These are phyloP conservation scores for Pseudonitzschia multiseries DNA, from an alignment of 108 stramenopile genomes.

Conservation along the genomic window DNA sequence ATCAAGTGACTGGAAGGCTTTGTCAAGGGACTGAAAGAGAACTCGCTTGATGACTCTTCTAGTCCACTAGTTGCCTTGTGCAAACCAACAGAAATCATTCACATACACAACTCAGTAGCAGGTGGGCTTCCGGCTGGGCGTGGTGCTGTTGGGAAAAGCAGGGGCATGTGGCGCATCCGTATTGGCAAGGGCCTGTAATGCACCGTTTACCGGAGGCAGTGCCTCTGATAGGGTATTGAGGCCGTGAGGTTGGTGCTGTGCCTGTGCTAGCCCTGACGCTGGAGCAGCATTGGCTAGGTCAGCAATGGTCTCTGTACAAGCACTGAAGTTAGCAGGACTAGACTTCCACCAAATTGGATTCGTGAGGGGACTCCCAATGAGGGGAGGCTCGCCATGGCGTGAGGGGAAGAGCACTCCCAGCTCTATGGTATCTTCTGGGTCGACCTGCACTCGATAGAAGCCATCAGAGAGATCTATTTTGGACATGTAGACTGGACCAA, in stretches of 20 bases:
- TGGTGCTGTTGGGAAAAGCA: no score
- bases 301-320: conserved; percentile 42
- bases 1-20: conserved; percentile 22
- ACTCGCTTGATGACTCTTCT: neutral
- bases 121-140: neutral
- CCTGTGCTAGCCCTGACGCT: neutral
- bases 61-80: no score
- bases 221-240: neutral
- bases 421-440: no score
- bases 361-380: conserved; percentile 35
- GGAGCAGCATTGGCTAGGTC: conserved; percentile 30
- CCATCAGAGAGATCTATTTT: no score
- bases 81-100: conserved; percentile 44
- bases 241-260: neutral
- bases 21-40: conserved; percentile 18
- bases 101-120: conserved; percentile 32
- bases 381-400: conserved; percentile 19
- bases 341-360: conserved; percentile 52
- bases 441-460: no score
- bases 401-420: no score
- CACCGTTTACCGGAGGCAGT: neutral
- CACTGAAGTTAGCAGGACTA: conserved; percentile 43
- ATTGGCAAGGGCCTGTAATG: no score
- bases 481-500: no score
- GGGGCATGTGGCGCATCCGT: no score